Percentiles rank a stretch among this genome's conserved stretches.
Evolutionary conservation across 768 basidiomycete species (phyloP).

Genomic region (Leucocoprinus leucothites): DNA sequence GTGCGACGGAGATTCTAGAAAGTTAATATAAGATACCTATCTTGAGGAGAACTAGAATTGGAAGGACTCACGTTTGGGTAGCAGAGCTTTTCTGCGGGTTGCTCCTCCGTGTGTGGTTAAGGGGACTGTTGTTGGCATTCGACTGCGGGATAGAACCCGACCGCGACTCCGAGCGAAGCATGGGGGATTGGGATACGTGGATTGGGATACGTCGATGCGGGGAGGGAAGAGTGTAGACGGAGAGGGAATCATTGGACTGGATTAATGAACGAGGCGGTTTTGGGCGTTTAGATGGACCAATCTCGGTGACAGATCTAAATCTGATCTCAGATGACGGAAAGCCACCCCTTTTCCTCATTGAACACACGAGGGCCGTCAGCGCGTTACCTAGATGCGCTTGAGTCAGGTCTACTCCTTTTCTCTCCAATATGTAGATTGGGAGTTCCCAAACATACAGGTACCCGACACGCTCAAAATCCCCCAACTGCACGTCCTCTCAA

Average conservation of each 20-base stretch:
- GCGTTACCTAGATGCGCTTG: background rate
- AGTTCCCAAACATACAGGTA: background rate
- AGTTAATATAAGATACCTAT: background rate
- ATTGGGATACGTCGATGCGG: background rate
- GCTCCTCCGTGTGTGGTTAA: background rate
- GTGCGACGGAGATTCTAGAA: background rate
- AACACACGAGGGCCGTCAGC: background rate
- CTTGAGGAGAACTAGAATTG: background rate
- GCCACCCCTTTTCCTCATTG: background rate
- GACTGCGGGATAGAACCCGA: background rate
- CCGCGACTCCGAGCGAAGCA: background rate
- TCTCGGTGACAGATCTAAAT: conserved; percentile 1
- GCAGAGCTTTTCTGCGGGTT: background rate
- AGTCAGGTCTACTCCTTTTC: background rate
- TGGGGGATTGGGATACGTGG: background rate
- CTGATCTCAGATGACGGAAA: background rate
- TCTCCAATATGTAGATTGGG: background rate
- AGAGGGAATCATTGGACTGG: background rate
- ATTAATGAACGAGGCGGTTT: background rate
- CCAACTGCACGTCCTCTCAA: background rate
- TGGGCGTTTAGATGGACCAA: background rate
- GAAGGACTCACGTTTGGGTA: background rate
- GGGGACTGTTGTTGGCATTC: background rate
- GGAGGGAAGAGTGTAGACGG: background rate
- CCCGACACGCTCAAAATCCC: background rate